Conservation (phyloP, 805 yeast species). For the Candida sonorensis region DNA sequence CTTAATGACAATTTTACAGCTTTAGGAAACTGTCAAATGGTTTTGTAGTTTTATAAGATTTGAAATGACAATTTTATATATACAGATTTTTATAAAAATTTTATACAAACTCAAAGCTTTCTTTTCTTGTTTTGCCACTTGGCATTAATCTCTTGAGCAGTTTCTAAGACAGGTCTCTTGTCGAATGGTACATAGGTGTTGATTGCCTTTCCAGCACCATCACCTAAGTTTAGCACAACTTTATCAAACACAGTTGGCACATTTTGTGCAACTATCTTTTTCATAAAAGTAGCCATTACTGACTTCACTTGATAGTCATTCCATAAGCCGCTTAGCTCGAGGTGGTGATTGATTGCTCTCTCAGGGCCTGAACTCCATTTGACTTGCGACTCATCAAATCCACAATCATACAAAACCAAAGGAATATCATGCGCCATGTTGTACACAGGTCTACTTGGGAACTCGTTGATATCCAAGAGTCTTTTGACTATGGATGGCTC, state of each 20-base stretch:
- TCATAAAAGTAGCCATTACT: constrained; percentile 44
- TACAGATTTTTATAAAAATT: too few relatives aligned
- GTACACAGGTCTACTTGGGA: constrained; percentile 68
- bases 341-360: constrained; percentile 35
- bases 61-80: too few relatives aligned
- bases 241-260: constrained; percentile 7
- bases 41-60: too few relatives aligned
- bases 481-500: constrained; percentile 46
- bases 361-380: constrained; percentile 48
- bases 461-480: constrained; percentile 48
- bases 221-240: constrained; percentile 49
- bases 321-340: constrained; percentile 42
- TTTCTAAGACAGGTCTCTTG: constrained; percentile 51
- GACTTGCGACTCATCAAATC: constrained; percentile 47
- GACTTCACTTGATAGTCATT: constrained; percentile 53
- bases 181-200: constrained; percentile 50
- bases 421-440: constrained; percentile 91
- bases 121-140: constrained; percentile 43
- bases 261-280: constrained; percentile 30
- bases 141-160: constrained; percentile 64
- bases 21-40: too few relatives aligned
- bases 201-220: constrained; percentile 63
- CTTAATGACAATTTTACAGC: too few relatives aligned
- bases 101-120: background rate
- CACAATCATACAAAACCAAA: constrained; percentile 78